Evolutionary conservation across 805 yeast genomes (phyloP), one percentile per base, ranked within the genome.

Genomic region (Myxozyma lipomycoides): DNA sequence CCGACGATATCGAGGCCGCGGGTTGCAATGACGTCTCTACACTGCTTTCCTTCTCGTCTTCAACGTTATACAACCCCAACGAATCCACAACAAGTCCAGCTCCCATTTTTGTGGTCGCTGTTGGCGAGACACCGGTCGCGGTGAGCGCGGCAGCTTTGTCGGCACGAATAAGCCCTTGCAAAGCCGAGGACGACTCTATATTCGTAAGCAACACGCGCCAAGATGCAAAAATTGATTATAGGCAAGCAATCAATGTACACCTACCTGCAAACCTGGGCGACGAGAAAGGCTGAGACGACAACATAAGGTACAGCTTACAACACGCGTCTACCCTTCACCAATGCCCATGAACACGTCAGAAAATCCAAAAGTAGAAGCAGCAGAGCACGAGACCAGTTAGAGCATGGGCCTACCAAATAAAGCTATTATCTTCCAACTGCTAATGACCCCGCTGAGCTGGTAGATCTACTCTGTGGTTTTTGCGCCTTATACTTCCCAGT

Each of bases 161-260:
- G 28, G 51, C 51, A 23, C 52, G 52, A 35, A 51, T 51, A 34
- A 51, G 47, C 35, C 44, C 46, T 36, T 48, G 56, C n/a, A 51
- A 47, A 18, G 52, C 19, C 22, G 52, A 43, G n/a, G 55, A 51
- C 26, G 55, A 47, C 36, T 47, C 55, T 51, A 30, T 25, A 12
- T n/a, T 15, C n/a, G 28, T 38, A 37, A 38, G 43, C 43, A 45
- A 18, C 4, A 36, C 19, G n/a, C n/a, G n/a, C n/a, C n/a, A n/a
- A n/a, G n/a, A n/a, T 21, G 6, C 34, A 41, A 26, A 15, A 41
- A 25, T n/a, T n/a, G 24, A 37, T 39, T 46, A 17, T 19, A 18
- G 23, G 24, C 10, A 21, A 49, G 28, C 3, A 12, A 10, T 23
- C 19, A 41, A 10, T 3, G 23, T 12, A 22, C 43, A 40, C 49